These are phyloP conservation scores for Magnusiomyces fungicola DNA, from an alignment of 1,139 yeast species.

Conservation along the genomic window DNA sequence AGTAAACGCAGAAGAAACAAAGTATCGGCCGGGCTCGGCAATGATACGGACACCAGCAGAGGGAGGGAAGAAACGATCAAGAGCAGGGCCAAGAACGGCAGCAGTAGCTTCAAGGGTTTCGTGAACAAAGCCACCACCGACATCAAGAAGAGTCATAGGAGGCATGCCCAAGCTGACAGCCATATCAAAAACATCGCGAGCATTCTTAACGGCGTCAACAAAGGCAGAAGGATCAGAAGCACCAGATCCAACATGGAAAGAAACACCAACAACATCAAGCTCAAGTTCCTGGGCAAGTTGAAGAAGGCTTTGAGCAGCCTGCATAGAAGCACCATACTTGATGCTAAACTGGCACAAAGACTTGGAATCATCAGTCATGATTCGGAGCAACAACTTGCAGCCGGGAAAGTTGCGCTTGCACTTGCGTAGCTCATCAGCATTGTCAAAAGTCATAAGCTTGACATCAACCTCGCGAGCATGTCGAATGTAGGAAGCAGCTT, in stretches of 20 bases:
- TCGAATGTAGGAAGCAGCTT: slow-evolving; percentile 71
- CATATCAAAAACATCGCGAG: slow-evolving; percentile 60
- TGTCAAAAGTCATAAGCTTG: slow-evolving; percentile 80
- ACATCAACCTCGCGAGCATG: slow-evolving; percentile 54
- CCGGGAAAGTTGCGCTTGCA: slow-evolving; percentile 59
- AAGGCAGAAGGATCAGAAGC: slow-evolving; percentile 69
- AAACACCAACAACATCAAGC: slow-evolving; percentile 70
- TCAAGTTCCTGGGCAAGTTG: slow-evolving; percentile 54
- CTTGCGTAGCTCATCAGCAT: slow-evolving; percentile 75
- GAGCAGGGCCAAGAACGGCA: slow-evolving; percentile 46
- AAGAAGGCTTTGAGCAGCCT: slow-evolving; percentile 49
- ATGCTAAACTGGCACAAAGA: slow-evolving; percentile 85
- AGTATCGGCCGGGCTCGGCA: slow-evolving; percentile 93
- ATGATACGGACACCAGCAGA: slow-evolving; percentile 47
- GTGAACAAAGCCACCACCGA: slow-evolving; percentile 89
- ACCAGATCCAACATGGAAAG: slow-evolving; percentile 96
- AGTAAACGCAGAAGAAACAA: slow-evolving; percentile 81
- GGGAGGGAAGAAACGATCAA: slow-evolving; percentile 54
- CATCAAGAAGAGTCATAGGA: slow-evolving; percentile 54
- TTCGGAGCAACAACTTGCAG: slow-evolving; percentile 66
- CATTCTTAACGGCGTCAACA: slow-evolving; percentile 64
- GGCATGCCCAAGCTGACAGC: slow-evolving; percentile 43
- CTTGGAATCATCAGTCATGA: slow-evolving; percentile 82
- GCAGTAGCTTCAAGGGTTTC: slow-evolving; percentile 61
- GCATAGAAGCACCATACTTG: slow-evolving; percentile 77